Evolutionary conservation across 2,329 filamentous ascomycete species (phyloP), one percentile per base, ranked within the genome.

Genomic region (Fusarium tjaetaba): DNA sequence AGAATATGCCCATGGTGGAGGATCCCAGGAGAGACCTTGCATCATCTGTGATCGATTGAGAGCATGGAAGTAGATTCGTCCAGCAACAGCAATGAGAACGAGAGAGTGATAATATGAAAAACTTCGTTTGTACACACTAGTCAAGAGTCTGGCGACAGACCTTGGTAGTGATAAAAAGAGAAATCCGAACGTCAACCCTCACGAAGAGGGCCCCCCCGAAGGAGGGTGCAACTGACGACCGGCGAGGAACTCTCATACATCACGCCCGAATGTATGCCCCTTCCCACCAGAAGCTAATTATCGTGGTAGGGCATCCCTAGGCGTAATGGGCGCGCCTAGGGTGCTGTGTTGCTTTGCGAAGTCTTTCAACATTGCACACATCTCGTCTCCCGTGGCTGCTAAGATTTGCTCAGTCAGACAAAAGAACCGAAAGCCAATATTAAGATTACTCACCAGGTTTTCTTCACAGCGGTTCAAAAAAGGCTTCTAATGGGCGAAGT

Each of bases 11-110:
- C 67, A 22, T 58, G n/a, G 34, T 65, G 32, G 7, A 68, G 28
- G 16, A 75, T 59, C 18, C 11, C 24, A 18, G 56, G 24, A 26
- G 72, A 51, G 18, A 74, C 32, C 3, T 43, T 6, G 4, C 28
- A 24, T 53, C 38, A 11, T 41, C 53, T 38, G 49, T 71, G 16
- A 78, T 45, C 5, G 67, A 64, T 11, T 22, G 22, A 79, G 48
- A 32, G 80, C n/a, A 10, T 73, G 41, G 2, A 67, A 65, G 48
- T 81, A 76, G 10, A 83, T 67, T 11, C 80, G 75, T 10, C 45
- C 39, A n/a, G 57, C 49, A 20, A 69, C 28, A 51, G n/a, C 16
- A 18, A 36, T 34, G 48, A 26, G 15, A 49, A 49, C 14, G 28
- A 49, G 46, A 49, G 15, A 18, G 28, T 3, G 24, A 45, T 16